Evolutionary conservation across 192 early-diverging fungal species (phyloP), one percentile per base, ranked within the genome.

Genomic region (Podila minutissima): DNA sequence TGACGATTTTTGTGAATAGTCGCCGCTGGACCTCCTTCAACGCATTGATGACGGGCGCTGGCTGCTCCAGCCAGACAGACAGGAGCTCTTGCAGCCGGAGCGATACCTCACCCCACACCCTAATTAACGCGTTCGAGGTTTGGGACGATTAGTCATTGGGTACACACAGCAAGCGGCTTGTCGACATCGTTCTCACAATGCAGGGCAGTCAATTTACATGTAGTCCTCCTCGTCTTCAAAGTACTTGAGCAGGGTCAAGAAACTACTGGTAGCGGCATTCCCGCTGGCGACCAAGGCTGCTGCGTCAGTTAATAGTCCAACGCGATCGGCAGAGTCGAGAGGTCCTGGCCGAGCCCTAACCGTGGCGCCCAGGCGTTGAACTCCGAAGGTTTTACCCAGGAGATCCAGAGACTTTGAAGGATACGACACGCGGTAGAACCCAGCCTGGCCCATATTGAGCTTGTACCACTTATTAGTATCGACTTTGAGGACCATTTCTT

Each of bases 391-490:
- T 12, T 82, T 73, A 3, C 86, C 92, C 31, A 93, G 71, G 6
- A 84, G 74, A 28, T 60, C 73, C 33, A 93, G 69, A 5, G 87
- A 78, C 3, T 86, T 83, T 28, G 85, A 69, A n/a, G 92, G 85
- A 68, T 95, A 95, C 22, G 92, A 88, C 5, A 98, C 97, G 28
- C 98, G 89, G 81, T 93, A 99, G 71, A 99, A 87, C 7, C 95
- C 93, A 19, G 92, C 93, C 48, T 91, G 90, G 48, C 87, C 89
- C 68, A 85, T 83, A 85, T 99, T 99, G 62, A 99, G 88, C 84
- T 98, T 97, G 83, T 90, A 94, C 84, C 91, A 94, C 22, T 86
- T 71, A 51, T 60, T 81, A 29, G 86, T 75, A 31, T 91, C 82
- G 26, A 91, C 84, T 53, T 88, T 83, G 48, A 83, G 72, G n/a